phyloP scores from a whole-genome alignment of 1,139 yeast species.

The Diutina rugosa region DNA sequence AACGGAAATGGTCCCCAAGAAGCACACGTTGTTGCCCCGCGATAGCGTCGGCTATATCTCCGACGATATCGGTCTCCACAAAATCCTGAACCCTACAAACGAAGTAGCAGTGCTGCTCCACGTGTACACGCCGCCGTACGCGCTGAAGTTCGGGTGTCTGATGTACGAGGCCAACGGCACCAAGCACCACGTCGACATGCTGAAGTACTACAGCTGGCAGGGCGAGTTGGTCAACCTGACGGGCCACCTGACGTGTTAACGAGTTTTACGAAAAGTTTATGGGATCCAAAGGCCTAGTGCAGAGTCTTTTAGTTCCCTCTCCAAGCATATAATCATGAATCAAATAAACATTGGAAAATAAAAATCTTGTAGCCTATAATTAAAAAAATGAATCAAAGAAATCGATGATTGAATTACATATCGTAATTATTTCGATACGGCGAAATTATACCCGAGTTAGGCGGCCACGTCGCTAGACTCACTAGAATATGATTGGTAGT shows the following conservation, averaged over 20 bases:
- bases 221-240: conserved; percentile 27
- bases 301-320: not conserved
- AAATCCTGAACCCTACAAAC: conserved; percentile 39
- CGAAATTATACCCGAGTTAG: too few species aligned
- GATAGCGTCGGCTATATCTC: conserved; percentile 55
- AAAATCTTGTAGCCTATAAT: not conserved
- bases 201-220: conserved; percentile 51
- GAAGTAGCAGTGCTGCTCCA: conserved; percentile 57
- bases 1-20: conserved; percentile 15
- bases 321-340: not conserved
- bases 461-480: too few species aligned
- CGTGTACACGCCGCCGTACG: conserved; percentile 71
- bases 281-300: not conserved
- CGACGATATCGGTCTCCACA: conserved; percentile 56
- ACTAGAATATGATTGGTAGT: too few species aligned
- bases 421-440: too few species aligned
- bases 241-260: conserved; percentile 20
- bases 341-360: not conserved
- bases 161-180: conserved; percentile 44
- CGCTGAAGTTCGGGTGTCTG: conserved; percentile 53
- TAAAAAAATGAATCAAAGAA: too few species aligned
- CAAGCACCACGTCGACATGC: conserved; percentile 46
- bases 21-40: conserved; percentile 21
- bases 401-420: too few species aligned
- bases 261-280: not conserved